Evolutionary conservation across 1,139 yeast genomes (phyloP).

Genomic region (Lodderomyces pseudojiufengensis): DNA sequence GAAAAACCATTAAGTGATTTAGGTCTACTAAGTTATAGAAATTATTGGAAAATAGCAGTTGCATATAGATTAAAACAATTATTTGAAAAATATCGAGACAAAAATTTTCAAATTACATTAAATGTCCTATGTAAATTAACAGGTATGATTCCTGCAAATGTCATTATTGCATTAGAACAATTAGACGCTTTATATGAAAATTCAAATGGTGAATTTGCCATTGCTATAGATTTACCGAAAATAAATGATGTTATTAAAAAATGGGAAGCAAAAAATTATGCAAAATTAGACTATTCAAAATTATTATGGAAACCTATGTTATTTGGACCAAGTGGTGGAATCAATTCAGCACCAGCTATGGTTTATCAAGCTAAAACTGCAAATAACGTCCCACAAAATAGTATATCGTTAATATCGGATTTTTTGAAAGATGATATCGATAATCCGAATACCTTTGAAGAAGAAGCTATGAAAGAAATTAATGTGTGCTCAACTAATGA

Average conservation of each 20-base stretch:
- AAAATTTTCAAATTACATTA: conserved; percentile 39
- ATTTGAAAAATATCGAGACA: conserved; percentile 18
- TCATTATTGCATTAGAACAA: conserved; percentile 80
- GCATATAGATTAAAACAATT: conserved; percentile 42
- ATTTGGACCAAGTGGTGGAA: conserved; percentile 83
- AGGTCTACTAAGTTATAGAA: conserved; percentile 81
- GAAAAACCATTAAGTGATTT: conserved; percentile 90
- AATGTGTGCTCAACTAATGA: conserved; percentile 20
- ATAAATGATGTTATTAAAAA: conserved; percentile 43
- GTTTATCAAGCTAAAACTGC: not conserved
- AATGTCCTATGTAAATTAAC: conserved; percentile 62
- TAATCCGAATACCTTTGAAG: conserved; percentile 56
- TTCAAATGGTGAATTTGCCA: conserved; percentile 44
- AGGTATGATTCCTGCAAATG: conserved; percentile 87
- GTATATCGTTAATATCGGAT: conserved; percentile 51
- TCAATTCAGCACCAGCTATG: conserved; percentile 51
- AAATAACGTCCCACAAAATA: conserved; percentile 29
- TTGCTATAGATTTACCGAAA: conserved; percentile 46
- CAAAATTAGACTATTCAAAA: conserved; percentile 45
- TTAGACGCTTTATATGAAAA: conserved; percentile 56
- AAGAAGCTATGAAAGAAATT: conserved; percentile 45
- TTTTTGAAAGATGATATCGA: conserved; percentile 63
- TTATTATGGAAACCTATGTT: conserved; percentile 79
- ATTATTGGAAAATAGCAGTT: conserved; percentile 76
- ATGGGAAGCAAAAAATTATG: conserved; percentile 59